Percentiles rank a stretch among this genome's conserved stretches.
These are phyloP conservation scores for Fusarium bulbicola DNA, from an alignment of 2,329 filamentous ascomycete species.

Conservation along the genomic window DNA sequence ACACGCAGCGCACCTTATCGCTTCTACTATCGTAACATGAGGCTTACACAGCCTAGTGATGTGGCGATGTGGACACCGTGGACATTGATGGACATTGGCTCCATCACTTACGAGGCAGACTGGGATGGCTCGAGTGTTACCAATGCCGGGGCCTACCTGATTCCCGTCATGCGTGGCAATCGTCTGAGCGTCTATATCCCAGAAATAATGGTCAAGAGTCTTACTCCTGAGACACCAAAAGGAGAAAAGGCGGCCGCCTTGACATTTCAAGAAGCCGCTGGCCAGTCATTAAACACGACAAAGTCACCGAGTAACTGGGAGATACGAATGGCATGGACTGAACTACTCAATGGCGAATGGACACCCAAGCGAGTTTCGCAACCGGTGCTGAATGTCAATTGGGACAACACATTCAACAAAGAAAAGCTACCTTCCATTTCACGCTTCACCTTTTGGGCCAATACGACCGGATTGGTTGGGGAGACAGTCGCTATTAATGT, in stretches of 20 bases:
- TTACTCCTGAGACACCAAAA: neutral
- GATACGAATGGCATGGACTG: neutral
- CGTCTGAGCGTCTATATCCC: neutral
- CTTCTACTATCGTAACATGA: neutral
- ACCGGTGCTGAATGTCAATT: neutral
- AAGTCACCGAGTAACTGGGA: neutral
- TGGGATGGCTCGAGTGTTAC: neutral
- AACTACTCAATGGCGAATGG: neutral
- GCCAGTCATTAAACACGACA: neutral
- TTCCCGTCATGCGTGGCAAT: neutral
- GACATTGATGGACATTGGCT: neutral
- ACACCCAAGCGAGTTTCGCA: neutral
- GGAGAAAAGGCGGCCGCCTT: neutral
- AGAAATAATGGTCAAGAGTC: neutral
- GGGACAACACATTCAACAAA: neutral
- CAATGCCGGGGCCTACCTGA: neutral
- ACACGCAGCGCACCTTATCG: neutral
- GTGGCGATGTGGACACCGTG: neutral
- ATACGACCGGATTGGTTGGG: neutral
- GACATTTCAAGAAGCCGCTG: neutral
- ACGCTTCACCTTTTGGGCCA: neutral
- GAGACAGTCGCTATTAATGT: neutral
- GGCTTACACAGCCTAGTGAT: neutral
- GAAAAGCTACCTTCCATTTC: neutral
- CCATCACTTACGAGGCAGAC: neutral